Evolutionary conservation across 179 eudicot species (phyloP).

Genomic region (Beta corolliflora): DNA sequence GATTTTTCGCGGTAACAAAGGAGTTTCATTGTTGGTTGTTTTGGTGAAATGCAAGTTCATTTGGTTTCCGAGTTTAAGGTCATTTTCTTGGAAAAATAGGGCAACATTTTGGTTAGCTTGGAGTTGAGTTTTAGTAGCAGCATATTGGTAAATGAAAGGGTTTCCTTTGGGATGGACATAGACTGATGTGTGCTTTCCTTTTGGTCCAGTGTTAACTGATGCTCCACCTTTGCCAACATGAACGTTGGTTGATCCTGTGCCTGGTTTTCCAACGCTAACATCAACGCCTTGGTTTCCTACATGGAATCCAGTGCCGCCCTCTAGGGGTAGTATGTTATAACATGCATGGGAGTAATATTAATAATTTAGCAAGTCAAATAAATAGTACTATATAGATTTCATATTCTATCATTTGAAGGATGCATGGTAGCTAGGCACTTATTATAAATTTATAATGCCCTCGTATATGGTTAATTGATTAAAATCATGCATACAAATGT

Average conservation of each 20-base stretch:
- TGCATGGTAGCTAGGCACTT: no score
- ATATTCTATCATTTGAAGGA: no score
- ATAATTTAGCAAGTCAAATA: background rate
- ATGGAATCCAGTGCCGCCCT: slow-evolving; percentile 26
- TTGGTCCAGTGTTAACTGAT: slow-evolving; percentile 34
- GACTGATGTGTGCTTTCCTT: slow-evolving; percentile 44
- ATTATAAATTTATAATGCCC: no score
- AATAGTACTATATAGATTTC: no score
- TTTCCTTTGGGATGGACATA: slow-evolving; percentile 35
- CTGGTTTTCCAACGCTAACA: slow-evolving; percentile 25
- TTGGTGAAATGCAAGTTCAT: slow-evolving; percentile 61
- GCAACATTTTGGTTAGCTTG: slow-evolving; percentile 59
- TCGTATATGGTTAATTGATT: no score
- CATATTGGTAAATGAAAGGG: slow-evolving; percentile 56
- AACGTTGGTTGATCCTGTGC: slow-evolving; percentile 40
- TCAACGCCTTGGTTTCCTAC: slow-evolving; percentile 31
- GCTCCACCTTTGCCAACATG: slow-evolving; percentile 61
- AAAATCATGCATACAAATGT: no score
- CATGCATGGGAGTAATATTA: background rate
- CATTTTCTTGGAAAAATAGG: slow-evolving; percentile 65
- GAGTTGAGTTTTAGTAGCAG: slow-evolving; percentile 61
- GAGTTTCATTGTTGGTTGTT: slow-evolving; percentile 29
- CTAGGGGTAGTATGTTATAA: background rate
- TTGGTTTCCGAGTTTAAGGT: slow-evolving; percentile 47
- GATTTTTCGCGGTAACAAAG: slow-evolving; percentile 55